These are phyloP conservation scores for Magnolia officinalis DNA, from an alignment of 164 flowering plant species.

Conservation along the genomic window DNA sequence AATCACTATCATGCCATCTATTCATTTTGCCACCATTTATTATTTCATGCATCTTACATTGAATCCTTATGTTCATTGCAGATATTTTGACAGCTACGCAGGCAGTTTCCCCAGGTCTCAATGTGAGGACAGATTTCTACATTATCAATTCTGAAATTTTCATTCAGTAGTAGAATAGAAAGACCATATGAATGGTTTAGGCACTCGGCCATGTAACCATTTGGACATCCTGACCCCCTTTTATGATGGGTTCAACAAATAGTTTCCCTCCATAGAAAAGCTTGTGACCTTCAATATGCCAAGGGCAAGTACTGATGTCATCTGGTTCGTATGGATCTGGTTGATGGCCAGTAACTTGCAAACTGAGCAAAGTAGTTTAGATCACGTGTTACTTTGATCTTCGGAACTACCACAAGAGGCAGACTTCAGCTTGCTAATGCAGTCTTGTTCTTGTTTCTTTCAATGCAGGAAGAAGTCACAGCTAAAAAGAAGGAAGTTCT, in stretches of 20 bases:
- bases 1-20: background rate
- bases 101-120: slow-evolving; percentile 50
- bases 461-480: slow-evolving; percentile 71
- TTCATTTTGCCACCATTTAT: background rate
- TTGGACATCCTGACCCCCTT: background rate
- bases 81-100: slow-evolving; percentile 78
- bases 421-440: background rate
- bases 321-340: too few relatives aligned
- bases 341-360: too few relatives aligned
- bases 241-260: background rate
- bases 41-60: background rate
- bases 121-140: slow-evolving; percentile 43
- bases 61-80: slow-evolving; percentile 29
- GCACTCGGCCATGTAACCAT: background rate
- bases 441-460: background rate
- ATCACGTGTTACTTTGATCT: background rate
- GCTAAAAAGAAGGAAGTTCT: slow-evolving; percentile 60
- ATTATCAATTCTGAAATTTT: background rate
- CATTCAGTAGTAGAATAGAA: background rate
- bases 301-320: too few relatives aligned
- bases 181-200: background rate
- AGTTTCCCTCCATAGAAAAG: background rate
- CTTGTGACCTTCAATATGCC: background rate
- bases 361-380: too few relatives aligned
- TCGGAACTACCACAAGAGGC: background rate